Evolutionary conservation across 495 filamentous ascomycete genomes (phyloP).

Genomic region (Hypoxylon cercidicola): DNA sequence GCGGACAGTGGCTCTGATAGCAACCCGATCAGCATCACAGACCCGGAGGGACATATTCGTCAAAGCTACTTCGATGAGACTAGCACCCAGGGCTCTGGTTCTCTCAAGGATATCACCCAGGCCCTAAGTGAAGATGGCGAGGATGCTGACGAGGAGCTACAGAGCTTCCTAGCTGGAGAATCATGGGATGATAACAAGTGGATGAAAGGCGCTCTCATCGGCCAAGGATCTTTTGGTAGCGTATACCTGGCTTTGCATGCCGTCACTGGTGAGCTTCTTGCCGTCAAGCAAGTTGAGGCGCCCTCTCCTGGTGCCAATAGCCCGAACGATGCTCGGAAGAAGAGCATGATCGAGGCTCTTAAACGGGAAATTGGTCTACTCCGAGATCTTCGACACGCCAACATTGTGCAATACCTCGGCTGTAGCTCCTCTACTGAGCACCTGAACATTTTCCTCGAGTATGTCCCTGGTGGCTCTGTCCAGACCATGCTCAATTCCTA

Average conservation of each 20-base stretch:
- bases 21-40: constrained; percentile 70
- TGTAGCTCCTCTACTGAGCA: constrained; percentile 90
- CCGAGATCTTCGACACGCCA: constrained; percentile 92
- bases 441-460: constrained; percentile 99
- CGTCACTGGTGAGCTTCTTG: constrained; percentile 96
- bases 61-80: constrained; percentile 89
- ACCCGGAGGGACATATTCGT: constrained; percentile 75
- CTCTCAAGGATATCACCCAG: constrained; percentile 64
- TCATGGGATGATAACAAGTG: constrained; percentile 95
- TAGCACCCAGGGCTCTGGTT: constrained; percentile 69
- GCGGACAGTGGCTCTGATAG: constrained; percentile 78
- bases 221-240: constrained; percentile 95
- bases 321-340: constrained; percentile 87
- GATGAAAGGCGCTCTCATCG: constrained; percentile 99
- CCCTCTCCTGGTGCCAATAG: constrained; percentile 82
- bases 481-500: constrained; percentile 98
- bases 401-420: constrained; percentile 98
- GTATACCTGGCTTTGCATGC: constrained; percentile 97
- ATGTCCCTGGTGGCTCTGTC: constrained; percentile 96
- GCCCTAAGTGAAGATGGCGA: constrained; percentile 88
- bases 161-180: constrained; percentile 86
- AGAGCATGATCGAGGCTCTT: constrained; percentile 95
- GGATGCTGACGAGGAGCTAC: constrained; percentile 80
- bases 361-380: constrained; percentile 96
- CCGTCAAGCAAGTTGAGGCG: constrained; percentile 97